These are phyloP conservation scores for Apiospora koreana DNA, from an alignment of 2,329 filamentous ascomycete species.

Conservation along the genomic window DNA sequence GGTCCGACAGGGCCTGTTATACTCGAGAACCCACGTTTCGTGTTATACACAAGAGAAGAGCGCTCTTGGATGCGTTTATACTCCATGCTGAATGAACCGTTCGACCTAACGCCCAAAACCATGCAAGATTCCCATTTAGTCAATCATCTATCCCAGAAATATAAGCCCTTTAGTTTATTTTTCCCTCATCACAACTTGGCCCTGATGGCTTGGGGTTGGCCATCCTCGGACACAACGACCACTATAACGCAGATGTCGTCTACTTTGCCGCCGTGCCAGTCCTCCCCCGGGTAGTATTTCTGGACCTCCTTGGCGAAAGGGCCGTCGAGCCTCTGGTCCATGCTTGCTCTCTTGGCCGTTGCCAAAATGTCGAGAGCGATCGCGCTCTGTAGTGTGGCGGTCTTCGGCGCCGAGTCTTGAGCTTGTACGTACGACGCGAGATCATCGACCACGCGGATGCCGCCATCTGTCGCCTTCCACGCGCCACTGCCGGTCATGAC, in stretches of 20 bases:
- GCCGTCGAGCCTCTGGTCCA: slow-evolving; percentile 79
- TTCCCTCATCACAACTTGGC: slow-evolving; percentile 26
- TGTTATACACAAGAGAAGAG: slow-evolving; percentile 7
- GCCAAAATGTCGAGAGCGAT: slow-evolving; percentile 78
- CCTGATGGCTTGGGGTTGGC: slow-evolving; percentile 23
- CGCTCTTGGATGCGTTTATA: slow-evolving; percentile 9
- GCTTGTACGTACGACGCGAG: slow-evolving; percentile 53
- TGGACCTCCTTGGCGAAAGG: slow-evolving; percentile 96
- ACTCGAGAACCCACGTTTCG: not conserved
- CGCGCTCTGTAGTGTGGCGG: slow-evolving; percentile 68
- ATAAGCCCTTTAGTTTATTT: not conserved
- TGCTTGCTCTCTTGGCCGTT: slow-evolving; percentile 82
- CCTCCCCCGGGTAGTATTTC: slow-evolving; percentile 80
- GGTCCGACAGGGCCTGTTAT: not conserved
- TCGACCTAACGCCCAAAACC: slow-evolving; percentile 6
- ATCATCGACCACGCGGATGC: slow-evolving; percentile 63
- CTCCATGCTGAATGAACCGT: slow-evolving; percentile 4
- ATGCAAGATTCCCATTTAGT: slow-evolving; percentile 4
- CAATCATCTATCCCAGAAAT: slow-evolving; percentile 5
- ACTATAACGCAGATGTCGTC: slow-evolving; percentile 94
- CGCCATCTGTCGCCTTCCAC: slow-evolving; percentile 67
- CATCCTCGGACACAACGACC: slow-evolving; percentile 71
- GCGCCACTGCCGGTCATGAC: slow-evolving; percentile 75
- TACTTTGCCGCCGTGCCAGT: slow-evolving; percentile 88
- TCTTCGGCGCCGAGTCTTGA: slow-evolving; percentile 23